A percentile compares a stretch with the other conserved stretches of the same genome.
Evolutionary conservation across 345 rosid genomes (phyloP).

Genomic region (Ceriops decandra): DNA sequence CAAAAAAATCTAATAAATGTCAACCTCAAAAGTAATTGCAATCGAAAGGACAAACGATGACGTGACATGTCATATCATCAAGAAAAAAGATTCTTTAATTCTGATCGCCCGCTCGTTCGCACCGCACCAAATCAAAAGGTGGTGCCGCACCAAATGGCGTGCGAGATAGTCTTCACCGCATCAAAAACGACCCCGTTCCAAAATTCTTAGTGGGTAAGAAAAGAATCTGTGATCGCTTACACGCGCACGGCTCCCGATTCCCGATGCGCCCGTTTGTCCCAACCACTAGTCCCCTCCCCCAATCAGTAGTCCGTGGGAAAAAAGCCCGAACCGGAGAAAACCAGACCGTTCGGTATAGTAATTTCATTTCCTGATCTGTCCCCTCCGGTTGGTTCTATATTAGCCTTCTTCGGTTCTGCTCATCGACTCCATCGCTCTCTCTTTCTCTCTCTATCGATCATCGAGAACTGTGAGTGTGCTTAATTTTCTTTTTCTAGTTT

Average conservation of each 20-base stretch:
- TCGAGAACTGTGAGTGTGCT: neutral
- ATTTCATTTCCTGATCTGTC: neutral
- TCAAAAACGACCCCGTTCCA: neutral
- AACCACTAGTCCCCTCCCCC: neutral
- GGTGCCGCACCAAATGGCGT: neutral
- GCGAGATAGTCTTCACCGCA: neutral
- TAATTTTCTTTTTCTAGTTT: neutral
- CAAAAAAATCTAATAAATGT: too few relatives aligned
- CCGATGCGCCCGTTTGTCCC: neutral
- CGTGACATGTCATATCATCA: too few relatives aligned
- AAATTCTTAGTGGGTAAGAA: conserved; percentile 10
- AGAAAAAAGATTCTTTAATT: too few relatives aligned
- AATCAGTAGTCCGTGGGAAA: neutral
- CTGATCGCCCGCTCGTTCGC: too few relatives aligned
- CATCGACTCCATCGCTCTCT: too few relatives aligned
- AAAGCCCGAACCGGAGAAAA: conserved; percentile 9
- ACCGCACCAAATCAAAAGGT: too few relatives aligned
- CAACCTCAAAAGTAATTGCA: too few relatives aligned
- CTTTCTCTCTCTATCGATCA: neutral
- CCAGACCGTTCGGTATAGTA: neutral
- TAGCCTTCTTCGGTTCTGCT: too few relatives aligned
- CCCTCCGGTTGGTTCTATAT: neutral
- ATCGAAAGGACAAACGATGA: too few relatives aligned
- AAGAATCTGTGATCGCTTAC: neutral
- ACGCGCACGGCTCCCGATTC: conserved; percentile 3